Percentiles rank a stretch among this genome's conserved stretches.
phyloP scores from a whole-genome alignment of 2,329 filamentous ascomycete species.

The Aspergillus calidoustus region DNA sequence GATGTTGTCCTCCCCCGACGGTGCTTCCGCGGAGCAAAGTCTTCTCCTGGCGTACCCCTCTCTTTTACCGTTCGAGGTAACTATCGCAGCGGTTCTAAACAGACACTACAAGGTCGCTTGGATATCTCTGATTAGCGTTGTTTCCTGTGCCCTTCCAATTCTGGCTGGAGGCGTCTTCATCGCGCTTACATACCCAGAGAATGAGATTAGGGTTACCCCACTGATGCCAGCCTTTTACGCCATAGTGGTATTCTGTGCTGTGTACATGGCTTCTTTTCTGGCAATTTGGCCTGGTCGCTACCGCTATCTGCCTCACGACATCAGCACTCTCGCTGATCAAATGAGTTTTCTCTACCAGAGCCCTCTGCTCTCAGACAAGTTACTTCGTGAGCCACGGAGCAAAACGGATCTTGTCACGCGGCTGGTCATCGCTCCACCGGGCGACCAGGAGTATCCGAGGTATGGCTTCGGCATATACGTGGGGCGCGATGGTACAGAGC shows the following conservation, averaged over 20 bases:
- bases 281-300: conserved; percentile 65
- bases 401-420: conserved; percentile 71
- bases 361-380: conserved; percentile 71
- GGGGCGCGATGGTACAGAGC: conserved; percentile 63
- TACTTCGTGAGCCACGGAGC: conserved; percentile 71
- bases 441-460: conserved; percentile 43
- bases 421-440: conserved; percentile 60
- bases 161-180: conserved; percentile 67
- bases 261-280: conserved; percentile 70
- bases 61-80: conserved; percentile 57
- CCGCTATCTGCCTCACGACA: conserved; percentile 72
- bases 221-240: conserved; percentile 74
- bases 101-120: conserved; percentile 63
- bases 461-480: conserved; percentile 64
- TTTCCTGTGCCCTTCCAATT: conserved; percentile 59
- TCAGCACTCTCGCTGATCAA: conserved; percentile 74
- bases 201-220: conserved; percentile 66
- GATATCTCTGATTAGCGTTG: conserved; percentile 58
- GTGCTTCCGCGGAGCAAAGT: conserved; percentile 59
- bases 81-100: conserved; percentile 57
- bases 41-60: conserved; percentile 63
- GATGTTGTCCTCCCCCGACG: conserved; percentile 55
- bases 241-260: conserved; percentile 70
- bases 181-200: conserved; percentile 59
- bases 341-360: conserved; percentile 77